Conservation (phyloP, 73 alveolate species). For the Halteria grandinella region DNA sequence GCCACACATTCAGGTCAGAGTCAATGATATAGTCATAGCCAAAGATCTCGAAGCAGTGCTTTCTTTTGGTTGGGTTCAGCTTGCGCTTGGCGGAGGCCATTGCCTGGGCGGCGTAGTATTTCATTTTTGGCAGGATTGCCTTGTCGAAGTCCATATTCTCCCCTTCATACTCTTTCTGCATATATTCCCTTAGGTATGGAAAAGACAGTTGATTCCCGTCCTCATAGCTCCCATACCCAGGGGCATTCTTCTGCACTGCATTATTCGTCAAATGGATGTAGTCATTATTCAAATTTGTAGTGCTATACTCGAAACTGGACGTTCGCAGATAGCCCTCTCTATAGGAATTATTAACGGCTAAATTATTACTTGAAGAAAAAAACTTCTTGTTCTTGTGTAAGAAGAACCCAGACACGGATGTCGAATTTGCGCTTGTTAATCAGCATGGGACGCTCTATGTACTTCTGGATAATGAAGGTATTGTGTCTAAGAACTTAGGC, state of each 20-base stretch:
- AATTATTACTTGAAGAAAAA: conserved; percentile 54
- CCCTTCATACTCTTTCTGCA: conserved; percentile 31
- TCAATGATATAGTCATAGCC: conserved; percentile 87
- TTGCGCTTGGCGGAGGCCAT: conserved; percentile 33
- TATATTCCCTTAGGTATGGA: conserved; percentile 69
- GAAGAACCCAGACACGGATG: conserved; percentile 82
- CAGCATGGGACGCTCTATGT: conserved; percentile 79
- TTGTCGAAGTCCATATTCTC: conserved; percentile 30
- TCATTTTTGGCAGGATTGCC: conserved; percentile 56
- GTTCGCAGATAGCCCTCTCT: conserved; percentile 87
- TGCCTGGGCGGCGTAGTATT: conserved; percentile 41
- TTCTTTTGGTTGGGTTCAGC: conserved; percentile 67
- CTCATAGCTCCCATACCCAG: conserved; percentile 77
- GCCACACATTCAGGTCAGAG: conserved; percentile 70
- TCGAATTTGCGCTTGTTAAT: conserved; percentile 82
- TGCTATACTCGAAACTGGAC: conserved; percentile 67
- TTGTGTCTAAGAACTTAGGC: conserved; percentile 6
- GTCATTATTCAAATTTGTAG: conserved; percentile 58
- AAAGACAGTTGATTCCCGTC: conserved; percentile 86
- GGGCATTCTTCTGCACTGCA: conserved; percentile 82
- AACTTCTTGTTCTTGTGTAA: conserved; percentile 56
- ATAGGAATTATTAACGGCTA: background rate
- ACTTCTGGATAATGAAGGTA: conserved; percentile 77
- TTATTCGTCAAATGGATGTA: conserved; percentile 86
- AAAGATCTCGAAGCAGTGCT: conserved; percentile 79